Conservation (phyloP, 768 basidiomycete genomes). For the Pleurotus tuoliensis region DNA sequence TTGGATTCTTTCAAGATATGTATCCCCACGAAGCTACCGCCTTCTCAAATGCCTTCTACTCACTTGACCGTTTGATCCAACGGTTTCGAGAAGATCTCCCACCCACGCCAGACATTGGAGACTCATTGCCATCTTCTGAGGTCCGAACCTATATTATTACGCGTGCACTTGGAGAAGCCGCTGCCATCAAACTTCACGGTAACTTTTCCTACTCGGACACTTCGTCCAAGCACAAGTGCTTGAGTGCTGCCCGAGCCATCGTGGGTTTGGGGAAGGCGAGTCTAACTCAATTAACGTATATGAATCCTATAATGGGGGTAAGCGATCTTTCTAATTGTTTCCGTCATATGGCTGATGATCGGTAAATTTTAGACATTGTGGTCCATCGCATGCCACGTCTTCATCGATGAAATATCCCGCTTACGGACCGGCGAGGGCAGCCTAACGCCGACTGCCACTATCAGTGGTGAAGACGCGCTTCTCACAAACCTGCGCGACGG, state of each 20-base stretch:
- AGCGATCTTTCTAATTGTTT: slow-evolving; percentile 18
- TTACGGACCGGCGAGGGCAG: slow-evolving; percentile 16
- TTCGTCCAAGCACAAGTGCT: slow-evolving; percentile 38
- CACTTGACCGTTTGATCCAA: slow-evolving; percentile 43
- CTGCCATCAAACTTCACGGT: slow-evolving; percentile 49
- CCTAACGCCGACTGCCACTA: slow-evolving; percentile 24
- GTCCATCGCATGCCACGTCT: slow-evolving; percentile 42
- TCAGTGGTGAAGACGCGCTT: slow-evolving; percentile 35
- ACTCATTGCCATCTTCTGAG: neutral
- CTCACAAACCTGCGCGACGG: slow-evolving; percentile 18
- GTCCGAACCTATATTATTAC: slow-evolving; percentile 36
- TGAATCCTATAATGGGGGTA: slow-evolving; percentile 51
- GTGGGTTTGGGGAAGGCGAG: slow-evolving; percentile 27
- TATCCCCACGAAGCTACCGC: slow-evolving; percentile 35
- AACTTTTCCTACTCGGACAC: slow-evolving; percentile 40
- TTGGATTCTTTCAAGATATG: slow-evolving; percentile 28
- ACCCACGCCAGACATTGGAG: neutral
- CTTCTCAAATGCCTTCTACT: slow-evolving; percentile 40
- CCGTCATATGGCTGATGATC: slow-evolving; percentile 4
- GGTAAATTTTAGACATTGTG: slow-evolving; percentile 34
- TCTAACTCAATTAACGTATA: slow-evolving; percentile 32
- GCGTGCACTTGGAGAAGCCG: slow-evolving; percentile 46
- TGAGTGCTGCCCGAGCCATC: slow-evolving; percentile 42
- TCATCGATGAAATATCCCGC: slow-evolving; percentile 40
- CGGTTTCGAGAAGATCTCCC: slow-evolving; percentile 18